Base-by-base conservation (phyloP, 2,329 filamentous ascomycete genomes). In the Arthroderma sp. region DNA sequence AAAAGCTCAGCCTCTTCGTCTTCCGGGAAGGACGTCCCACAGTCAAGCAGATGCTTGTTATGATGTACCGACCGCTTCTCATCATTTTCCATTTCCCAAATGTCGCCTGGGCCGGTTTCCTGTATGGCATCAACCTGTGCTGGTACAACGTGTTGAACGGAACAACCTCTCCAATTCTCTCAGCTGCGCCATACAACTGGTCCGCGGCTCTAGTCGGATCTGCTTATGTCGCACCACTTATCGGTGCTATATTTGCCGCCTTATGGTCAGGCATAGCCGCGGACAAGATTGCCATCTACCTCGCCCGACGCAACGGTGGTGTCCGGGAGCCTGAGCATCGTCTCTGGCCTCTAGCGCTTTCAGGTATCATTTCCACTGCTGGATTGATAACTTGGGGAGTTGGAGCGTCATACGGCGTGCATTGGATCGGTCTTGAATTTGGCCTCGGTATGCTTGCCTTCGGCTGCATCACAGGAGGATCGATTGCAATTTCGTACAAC, bases 221-320 rank as follows among this genome's bases (percentile, higher is more conserved):
- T 3, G 42, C 50, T 22, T 61, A 59, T 44, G 38, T 56, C 4
- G 51, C 53, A 8, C 50, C 53, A 1, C 42, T 60, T 7, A 54
- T 57, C 43, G 51, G 58, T 15, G 42, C 53, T 15, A 43, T 48
- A 29, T 33, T 51, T 39, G 47, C 52, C 15, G 43, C 48, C 32
- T 44, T 42, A 9, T 46, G 42, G 38, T 45, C 48, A 6, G 48
- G 46, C 22, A 32, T 45, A 3, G 22, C 48, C 22, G 43, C 43
- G 36, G 59, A 50, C 52, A 55, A 44, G 39, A 42, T 51, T 39
- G 56, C 55, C 3, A 54, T 67, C n/a, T 54, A 47, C 38, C 53
- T 70, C 3, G 64, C 68, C 0, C 58, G 63, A 4, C 59, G 65
- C 27, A 69, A 68, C 52, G 54, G 60, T 15, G 66, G 67, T 22